phyloP scores from a whole-genome alignment of 495 filamentous ascomycete species.

The Neurospora intermedia region DNA sequence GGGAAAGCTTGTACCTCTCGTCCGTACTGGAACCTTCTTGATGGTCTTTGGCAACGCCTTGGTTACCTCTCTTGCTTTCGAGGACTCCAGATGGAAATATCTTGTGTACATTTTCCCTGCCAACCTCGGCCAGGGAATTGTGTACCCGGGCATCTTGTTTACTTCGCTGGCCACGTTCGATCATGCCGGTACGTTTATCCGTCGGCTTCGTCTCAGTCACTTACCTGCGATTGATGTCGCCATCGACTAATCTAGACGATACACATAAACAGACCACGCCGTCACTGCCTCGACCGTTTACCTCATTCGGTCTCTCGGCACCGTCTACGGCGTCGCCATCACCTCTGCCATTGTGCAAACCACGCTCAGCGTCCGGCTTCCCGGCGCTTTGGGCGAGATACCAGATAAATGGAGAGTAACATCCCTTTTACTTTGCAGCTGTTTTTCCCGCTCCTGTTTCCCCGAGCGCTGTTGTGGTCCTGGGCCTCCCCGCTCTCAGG shows the following conservation, averaged over 20 bases:
- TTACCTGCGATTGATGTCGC: not conserved
- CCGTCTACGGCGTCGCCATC: slow-evolving; percentile 53
- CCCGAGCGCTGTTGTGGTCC: not conserved
- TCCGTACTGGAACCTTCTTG: slow-evolving; percentile 43
- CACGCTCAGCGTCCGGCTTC: slow-evolving; percentile 46
- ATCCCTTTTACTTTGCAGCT: slow-evolving; percentile 21
- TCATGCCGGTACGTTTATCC: slow-evolving; percentile 39
- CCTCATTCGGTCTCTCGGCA: slow-evolving; percentile 51
- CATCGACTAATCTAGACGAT: not conserved
- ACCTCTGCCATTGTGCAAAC: slow-evolving; percentile 56
- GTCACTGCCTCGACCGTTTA: slow-evolving; percentile 55
- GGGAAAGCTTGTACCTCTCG: slow-evolving; percentile 45
- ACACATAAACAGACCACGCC: slow-evolving; percentile 41
- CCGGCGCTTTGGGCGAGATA: slow-evolving; percentile 47
- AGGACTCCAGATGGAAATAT: slow-evolving; percentile 53
- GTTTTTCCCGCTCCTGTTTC: not conserved
- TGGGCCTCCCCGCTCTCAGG: not conserved
- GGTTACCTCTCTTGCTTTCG: slow-evolving; percentile 43
- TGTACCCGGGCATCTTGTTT: slow-evolving; percentile 53
- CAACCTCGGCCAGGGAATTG: slow-evolving; percentile 53
- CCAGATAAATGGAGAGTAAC: slow-evolving; percentile 57
- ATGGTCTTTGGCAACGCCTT: slow-evolving; percentile 51
- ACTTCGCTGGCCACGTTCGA: slow-evolving; percentile 53
- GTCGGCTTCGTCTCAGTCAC: not conserved
- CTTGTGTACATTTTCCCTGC: slow-evolving; percentile 52